Percentiles rank a stretch among this genome's conserved stretches.
These are phyloP conservation scores for Cornus suecica DNA, from an alignment of 148 eudicot genomes.

Conservation along the genomic window DNA sequence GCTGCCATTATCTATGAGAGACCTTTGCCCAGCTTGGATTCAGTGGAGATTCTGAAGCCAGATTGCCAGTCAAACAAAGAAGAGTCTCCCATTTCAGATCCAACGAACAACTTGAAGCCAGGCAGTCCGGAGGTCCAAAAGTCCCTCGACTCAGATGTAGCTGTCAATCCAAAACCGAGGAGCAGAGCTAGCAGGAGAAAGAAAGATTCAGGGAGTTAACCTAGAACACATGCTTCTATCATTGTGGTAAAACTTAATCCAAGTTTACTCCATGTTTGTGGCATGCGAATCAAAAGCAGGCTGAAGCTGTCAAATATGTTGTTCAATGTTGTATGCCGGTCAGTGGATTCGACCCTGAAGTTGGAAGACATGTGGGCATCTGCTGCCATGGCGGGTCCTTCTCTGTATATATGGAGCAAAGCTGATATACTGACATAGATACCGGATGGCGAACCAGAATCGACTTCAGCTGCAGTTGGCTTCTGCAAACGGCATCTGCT, in stretches of 20 bases:
- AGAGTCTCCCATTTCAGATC: conserved; percentile 7
- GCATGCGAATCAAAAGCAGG: conserved; percentile 11
- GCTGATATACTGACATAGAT: conserved; percentile 10
- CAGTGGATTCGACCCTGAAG: not conserved
- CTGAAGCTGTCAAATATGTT: not conserved
- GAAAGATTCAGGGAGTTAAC: conserved; percentile 25
- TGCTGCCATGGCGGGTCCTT: not conserved
- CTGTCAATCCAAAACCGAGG: conserved; percentile 25
- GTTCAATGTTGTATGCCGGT: not conserved
- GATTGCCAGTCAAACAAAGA: conserved; percentile 10
- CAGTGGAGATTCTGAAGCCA: conserved; percentile 15
- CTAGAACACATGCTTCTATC: not conserved
- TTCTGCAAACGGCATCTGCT: not conserved
- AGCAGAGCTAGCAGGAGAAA: conserved; percentile 33
- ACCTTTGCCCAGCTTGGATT: conserved; percentile 15
- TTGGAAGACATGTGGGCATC: not conserved
- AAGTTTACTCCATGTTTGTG: not conserved
- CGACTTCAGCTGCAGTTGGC: not conserved
- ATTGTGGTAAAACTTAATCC: not conserved
- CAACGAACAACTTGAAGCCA: conserved; percentile 8
- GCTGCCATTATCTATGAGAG: conserved; percentile 42
- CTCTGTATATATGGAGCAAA: conserved; percentile 9
- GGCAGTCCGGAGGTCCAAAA: conserved; percentile 19
- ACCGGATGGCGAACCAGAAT: conserved; percentile 1
- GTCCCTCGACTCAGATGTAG: conserved; percentile 18